Conservation (phyloP, 257 asterid genomes). For the Striga asiatica region DNA sequence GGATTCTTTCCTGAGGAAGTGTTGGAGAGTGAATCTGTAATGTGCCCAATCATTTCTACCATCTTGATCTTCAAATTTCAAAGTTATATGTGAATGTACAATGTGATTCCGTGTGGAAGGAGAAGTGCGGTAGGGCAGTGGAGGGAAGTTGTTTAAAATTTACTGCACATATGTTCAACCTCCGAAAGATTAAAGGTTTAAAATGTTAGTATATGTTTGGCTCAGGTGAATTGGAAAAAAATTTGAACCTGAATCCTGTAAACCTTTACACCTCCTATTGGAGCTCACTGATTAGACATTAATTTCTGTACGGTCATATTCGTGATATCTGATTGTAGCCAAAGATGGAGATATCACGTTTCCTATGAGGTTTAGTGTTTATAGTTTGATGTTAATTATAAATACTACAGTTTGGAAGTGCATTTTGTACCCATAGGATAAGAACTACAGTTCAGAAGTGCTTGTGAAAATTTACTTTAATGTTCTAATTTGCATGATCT, state of each 20-base stretch:
- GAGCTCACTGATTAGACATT: not conserved
- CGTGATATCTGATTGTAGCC: not conserved
- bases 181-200: not conserved
- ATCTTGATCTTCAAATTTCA: conserved; percentile 1
- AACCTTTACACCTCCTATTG: not conserved
- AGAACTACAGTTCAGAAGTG: not conserved
- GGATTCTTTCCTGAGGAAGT: not conserved
- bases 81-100: conserved; percentile 5
- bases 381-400: not conserved
- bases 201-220: not conserved
- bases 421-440: not conserved
- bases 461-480: too few species aligned
- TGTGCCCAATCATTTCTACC: not conserved
- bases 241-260: not conserved
- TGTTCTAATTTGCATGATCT: not conserved
- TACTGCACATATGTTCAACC: not conserved
- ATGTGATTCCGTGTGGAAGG: not conserved
- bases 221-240: not conserved
- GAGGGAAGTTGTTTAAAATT: not conserved
- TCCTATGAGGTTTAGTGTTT: not conserved
- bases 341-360: not conserved
- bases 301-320: not conserved
- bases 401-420: not conserved
- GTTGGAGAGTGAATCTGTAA: not conserved
- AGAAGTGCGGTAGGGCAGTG: not conserved